A percentile compares a stretch with the other conserved stretches of the same genome.
These are phyloP conservation scores for Penicillium ucsense DNA, from an alignment of 495 filamentous ascomycete species.

Conservation along the genomic window DNA sequence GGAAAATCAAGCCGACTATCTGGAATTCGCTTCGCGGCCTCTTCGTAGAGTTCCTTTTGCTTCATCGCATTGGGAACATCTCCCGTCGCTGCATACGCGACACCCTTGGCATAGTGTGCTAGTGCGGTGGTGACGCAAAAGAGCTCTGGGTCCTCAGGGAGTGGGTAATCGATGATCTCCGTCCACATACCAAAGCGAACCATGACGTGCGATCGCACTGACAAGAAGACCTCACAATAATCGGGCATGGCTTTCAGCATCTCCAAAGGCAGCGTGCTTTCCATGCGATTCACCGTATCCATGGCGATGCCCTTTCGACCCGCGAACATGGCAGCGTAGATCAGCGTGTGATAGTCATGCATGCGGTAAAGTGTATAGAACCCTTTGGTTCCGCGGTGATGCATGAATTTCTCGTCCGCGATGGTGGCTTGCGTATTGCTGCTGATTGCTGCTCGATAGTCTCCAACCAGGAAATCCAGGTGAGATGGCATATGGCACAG, in stretches of 20 bases:
- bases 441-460: slow-evolving; percentile 48
- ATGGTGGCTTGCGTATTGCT: slow-evolving; percentile 47
- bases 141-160: slow-evolving; percentile 41
- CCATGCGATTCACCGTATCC: slow-evolving; percentile 39
- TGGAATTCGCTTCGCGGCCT: slow-evolving; percentile 37
- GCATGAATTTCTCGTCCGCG: slow-evolving; percentile 49
- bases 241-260: slow-evolving; percentile 55
- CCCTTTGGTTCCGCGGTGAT: slow-evolving; percentile 37
- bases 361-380: slow-evolving; percentile 58
- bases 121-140: slow-evolving; percentile 53
- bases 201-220: slow-evolving; percentile 49
- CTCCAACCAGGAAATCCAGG: slow-evolving; percentile 53
- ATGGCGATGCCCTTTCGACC: slow-evolving; percentile 44
- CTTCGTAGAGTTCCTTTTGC: slow-evolving; percentile 32
- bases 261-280: slow-evolving; percentile 42
- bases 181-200: slow-evolving; percentile 57
- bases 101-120: slow-evolving; percentile 49
- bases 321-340: slow-evolving; percentile 62
- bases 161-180: slow-evolving; percentile 37
- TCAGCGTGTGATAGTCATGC: slow-evolving; percentile 54
- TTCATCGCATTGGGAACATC: slow-evolving; percentile 33
- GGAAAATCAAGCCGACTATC: slow-evolving; percentile 43
- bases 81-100: slow-evolving; percentile 49
- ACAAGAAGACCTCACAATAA: slow-evolving; percentile 52
- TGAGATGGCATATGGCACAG: slow-evolving; percentile 60